Percentiles rank a stretch among this genome's conserved stretches.
phyloP scores from a whole-genome alignment of 2,329 filamentous ascomycete species.

The Hortaea werneckii region DNA sequence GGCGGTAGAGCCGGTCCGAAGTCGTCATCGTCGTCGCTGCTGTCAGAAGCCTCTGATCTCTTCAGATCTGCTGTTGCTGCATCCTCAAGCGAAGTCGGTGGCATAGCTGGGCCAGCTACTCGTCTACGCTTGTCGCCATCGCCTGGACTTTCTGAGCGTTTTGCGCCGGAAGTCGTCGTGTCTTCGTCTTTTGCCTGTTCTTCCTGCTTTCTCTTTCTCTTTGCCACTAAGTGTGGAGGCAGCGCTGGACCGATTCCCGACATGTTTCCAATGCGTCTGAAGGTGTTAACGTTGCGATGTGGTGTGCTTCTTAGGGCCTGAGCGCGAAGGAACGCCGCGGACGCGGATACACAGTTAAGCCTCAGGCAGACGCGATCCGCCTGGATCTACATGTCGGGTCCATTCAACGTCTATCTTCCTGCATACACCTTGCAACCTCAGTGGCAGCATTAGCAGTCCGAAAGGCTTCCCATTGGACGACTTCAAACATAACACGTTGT shows the following conservation, averaged over 20 bases:
- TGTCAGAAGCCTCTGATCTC: conserved; percentile 18
- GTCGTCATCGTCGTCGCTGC: conserved; percentile 31
- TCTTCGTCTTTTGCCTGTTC: conserved; percentile 27
- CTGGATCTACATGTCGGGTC: too few relatives aligned
- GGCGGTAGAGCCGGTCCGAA: conserved; percentile 37
- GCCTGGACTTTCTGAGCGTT: conserved; percentile 27
- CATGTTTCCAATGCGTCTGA: conserved; percentile 36
- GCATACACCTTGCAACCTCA: too few relatives aligned
- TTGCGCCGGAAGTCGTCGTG: conserved; percentile 29
- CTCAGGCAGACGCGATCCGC: neutral
- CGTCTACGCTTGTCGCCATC: conserved; percentile 41
- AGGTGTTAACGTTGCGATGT: neutral
- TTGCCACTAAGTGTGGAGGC: conserved; percentile 52
- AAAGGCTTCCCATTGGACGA: too few relatives aligned
- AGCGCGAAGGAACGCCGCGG: neutral
- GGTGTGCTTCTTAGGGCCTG: too few relatives aligned
- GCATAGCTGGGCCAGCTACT: conserved; percentile 46
- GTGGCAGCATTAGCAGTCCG: too few relatives aligned
- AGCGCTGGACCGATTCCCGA: conserved; percentile 60
- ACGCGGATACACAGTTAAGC: neutral
- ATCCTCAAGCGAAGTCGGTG: conserved; percentile 40
- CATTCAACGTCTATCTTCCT: too few relatives aligned
- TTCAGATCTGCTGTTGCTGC: conserved; percentile 27
- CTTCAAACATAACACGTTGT: too few relatives aligned
- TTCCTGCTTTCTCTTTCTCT: conserved; percentile 40